Evolutionary conservation across 2,329 filamentous ascomycete genomes (phyloP).

Genomic region (Geosmithia putterillii): DNA sequence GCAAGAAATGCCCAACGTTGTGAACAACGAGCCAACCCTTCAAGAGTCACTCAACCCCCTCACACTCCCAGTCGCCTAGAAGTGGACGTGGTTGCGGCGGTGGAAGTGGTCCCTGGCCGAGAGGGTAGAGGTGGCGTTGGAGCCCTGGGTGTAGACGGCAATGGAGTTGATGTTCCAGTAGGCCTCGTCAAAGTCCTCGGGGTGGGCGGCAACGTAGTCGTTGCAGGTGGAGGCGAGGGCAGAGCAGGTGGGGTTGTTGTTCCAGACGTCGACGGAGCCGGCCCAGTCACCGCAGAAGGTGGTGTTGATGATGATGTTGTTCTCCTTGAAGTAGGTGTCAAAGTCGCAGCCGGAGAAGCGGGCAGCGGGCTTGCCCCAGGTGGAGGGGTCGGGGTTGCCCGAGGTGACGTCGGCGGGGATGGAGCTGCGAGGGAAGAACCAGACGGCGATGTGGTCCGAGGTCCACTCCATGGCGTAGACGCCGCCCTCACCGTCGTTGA

Average conservation of each 20-base stretch:
- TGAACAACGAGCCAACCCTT: no score
- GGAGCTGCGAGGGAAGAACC: slow-evolving; percentile 60
- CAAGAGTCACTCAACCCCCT: no score
- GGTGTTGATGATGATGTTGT: slow-evolving; percentile 72
- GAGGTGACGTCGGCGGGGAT: slow-evolving; percentile 52
- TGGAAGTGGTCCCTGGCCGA: not conserved
- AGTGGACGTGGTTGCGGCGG: not conserved
- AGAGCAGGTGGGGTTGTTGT: slow-evolving; percentile 40
- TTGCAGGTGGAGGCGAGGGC: slow-evolving; percentile 52
- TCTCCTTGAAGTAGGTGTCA: slow-evolving; percentile 51
- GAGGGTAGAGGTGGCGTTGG: slow-evolving; percentile 4
- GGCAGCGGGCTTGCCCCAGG: slow-evolving; percentile 59
- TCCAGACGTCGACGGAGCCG: slow-evolving; percentile 48
- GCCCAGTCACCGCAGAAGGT: slow-evolving; percentile 88
- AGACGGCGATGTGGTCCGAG: slow-evolving; percentile 57
- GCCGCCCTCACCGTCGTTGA: slow-evolving; percentile 59
- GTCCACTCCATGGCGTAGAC: slow-evolving; percentile 73
- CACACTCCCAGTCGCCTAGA: not conserved
- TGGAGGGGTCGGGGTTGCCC: slow-evolving; percentile 47
- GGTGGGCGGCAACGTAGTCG: slow-evolving; percentile 60
- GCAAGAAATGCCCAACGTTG: no score
- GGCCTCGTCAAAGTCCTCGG: slow-evolving; percentile 55
- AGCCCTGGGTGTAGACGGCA: slow-evolving; percentile 38
- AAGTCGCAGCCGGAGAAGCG: slow-evolving; percentile 65
- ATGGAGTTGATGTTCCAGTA: slow-evolving; percentile 70